A percentile compares a stretch with the other conserved stretches of the same genome.
phyloP scores from a whole-genome alignment of 176 grass and related monocot species.

The Ampelocalamus luodianensis region DNA sequence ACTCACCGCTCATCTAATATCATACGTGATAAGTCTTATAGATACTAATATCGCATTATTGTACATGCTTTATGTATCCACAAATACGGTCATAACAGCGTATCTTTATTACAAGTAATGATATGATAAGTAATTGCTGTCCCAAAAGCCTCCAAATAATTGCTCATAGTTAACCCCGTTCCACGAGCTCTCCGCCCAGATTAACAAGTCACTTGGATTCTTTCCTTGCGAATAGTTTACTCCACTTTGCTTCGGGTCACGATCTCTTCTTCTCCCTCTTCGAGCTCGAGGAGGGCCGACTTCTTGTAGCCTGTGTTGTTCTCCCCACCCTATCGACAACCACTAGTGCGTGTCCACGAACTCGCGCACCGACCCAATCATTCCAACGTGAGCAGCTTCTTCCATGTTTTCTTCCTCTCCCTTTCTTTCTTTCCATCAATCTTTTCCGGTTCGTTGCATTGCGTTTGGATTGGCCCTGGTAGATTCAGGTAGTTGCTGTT shows the following conservation, averaged over 20 bases:
- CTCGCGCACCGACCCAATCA: slow-evolving; percentile 22
- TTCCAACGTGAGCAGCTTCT: slow-evolving; percentile 12
- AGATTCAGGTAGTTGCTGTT: slow-evolving; percentile 33
- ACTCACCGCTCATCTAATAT: too few relatives aligned
- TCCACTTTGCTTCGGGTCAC: slow-evolving; percentile 32
- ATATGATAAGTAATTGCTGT: neutral
- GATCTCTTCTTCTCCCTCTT: neutral
- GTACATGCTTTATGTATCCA: too few relatives aligned
- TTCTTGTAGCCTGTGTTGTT: slow-evolving; percentile 31
- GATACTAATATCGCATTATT: too few relatives aligned
- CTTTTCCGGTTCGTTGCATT: slow-evolving; percentile 29
- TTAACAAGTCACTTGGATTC: neutral
- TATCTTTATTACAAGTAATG: neutral
- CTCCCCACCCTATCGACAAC: slow-evolving; percentile 44
- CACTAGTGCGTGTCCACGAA: slow-evolving; percentile 48
- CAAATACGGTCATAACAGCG: too few relatives aligned
- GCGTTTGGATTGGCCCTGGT: neutral
- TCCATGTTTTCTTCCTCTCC: neutral
- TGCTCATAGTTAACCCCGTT: neutral
- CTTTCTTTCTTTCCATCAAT: neutral
- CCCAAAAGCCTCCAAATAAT: neutral
- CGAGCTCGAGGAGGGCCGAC: slow-evolving; percentile 10
- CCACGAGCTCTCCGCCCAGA: neutral
- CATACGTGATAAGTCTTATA: too few relatives aligned
- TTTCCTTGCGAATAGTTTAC: slow-evolving; percentile 19